These are phyloP conservation scores for Claviceps sorghi DNA, from an alignment of 2,329 filamentous ascomycete genomes.

Conservation along the genomic window DNA sequence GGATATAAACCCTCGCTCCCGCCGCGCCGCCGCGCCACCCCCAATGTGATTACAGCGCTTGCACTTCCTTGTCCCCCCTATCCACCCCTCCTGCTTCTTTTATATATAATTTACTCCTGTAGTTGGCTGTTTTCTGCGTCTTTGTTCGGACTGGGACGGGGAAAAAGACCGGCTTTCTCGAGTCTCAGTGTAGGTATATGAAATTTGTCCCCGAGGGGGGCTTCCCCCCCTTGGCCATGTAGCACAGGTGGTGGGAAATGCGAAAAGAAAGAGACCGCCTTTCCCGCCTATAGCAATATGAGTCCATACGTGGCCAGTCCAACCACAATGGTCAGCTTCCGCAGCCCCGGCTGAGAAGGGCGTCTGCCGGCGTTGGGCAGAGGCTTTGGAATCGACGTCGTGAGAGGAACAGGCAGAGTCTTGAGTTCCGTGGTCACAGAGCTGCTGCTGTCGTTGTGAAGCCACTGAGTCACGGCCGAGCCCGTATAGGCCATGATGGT, in stretches of 20 bases:
- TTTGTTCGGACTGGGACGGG: not conserved
- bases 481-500: not conserved
- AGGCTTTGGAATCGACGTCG: not conserved
- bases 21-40: too few relatives aligned
- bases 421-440: not conserved
- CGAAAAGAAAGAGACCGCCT: not conserved
- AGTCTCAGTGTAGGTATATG: not conserved
- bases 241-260: not conserved
- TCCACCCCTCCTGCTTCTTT: not conserved
- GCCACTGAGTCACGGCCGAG: not conserved
- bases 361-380: slow-evolving; percentile 2
- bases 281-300: slow-evolving; percentile 1
- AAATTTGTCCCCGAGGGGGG: not conserved
- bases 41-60: not conserved
- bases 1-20: not conserved
- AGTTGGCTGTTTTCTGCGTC: not conserved
- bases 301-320: slow-evolving; percentile 5
- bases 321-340: slow-evolving; percentile 4
- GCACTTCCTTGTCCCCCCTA: not conserved
- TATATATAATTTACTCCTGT: not conserved
- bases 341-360: slow-evolving; percentile 5
- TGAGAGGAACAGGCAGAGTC: not conserved
- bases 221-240: not conserved
- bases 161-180: not conserved
- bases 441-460: not conserved